Base-by-base conservation (phyloP, 2,329 filamentous ascomycete genomes). In the Colletotrichum acutatum region DNA sequence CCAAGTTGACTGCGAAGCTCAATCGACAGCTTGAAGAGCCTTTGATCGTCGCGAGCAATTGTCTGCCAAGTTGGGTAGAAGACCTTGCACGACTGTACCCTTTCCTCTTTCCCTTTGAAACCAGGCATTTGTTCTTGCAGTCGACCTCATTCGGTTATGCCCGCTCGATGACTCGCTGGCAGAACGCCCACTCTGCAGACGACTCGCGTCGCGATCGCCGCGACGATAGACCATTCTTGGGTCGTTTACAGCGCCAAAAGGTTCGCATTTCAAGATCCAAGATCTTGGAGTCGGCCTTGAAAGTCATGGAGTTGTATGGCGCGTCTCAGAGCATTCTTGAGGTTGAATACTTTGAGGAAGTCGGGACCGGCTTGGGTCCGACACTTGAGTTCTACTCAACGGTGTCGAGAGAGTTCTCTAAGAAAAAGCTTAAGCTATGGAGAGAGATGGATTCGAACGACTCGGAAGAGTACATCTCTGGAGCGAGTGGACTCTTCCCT, bases 141-240 rank as follows among this genome's bases (percentile, higher is more conserved):
- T 99, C 96, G 2, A 99, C 97, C 0, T 98, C 97, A 0, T 99
- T 99, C 80, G 97, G 97, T 26, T 99, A 99, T 85, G 96, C 96
- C 54, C 91, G 97, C 75, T 98, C 97, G 22, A 98, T 99, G 97
- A 93, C 93, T 72, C 91, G 96, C 80, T 99, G 97, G 97, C 97
- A 98, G 83, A 98, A 94, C 78, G 92, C 94, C 1, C 95, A 98
- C 80, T 90, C 91, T 26, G 90, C 92, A 26, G 95, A 95, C 75
- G 95, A 98, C 72, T 91, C 90, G 68, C 90, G 96, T 54, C 91
- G 94, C 65, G 94, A 97, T 78, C 92, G 95, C 59, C 93, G 95
- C 60, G 96, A 98, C 76, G 95, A 98, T 75, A 90, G 95, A 14
- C 95, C 95, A 2, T 98, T 97, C 87, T 86, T 98, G 3, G 97